phyloP scores from a whole-genome alignment of 2,329 filamentous ascomycete genomes.

The Beauveria sp. region DNA sequence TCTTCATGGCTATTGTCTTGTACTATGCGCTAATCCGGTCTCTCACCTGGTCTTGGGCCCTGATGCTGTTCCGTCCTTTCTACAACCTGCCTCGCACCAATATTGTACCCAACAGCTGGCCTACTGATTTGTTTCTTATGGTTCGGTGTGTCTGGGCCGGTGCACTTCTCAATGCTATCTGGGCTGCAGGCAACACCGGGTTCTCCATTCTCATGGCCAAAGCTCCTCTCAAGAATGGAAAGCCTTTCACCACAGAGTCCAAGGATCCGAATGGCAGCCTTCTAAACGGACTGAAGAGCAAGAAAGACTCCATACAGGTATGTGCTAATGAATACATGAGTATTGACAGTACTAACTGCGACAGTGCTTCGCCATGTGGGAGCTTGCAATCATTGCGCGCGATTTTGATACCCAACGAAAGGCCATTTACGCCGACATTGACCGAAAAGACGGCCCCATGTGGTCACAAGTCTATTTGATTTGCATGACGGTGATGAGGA shows the following conservation, averaged over 20 bases:
- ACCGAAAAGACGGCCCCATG: slow-evolving; percentile 68
- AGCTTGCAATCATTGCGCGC: slow-evolving; percentile 71
- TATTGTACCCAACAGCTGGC: slow-evolving; percentile 51
- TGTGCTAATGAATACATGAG: slow-evolving; percentile 16
- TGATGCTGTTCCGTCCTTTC: slow-evolving; percentile 63
- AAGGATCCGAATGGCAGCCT: slow-evolving; percentile 90
- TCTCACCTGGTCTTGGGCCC: slow-evolving; percentile 59
- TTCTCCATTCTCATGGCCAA: slow-evolving; percentile 77
- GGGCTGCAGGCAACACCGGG: slow-evolving; percentile 68
- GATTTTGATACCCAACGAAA: slow-evolving; percentile 68
- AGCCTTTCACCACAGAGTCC: slow-evolving; percentile 74
- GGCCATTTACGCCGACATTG: slow-evolving; percentile 79
- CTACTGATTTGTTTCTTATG: slow-evolving; percentile 48
- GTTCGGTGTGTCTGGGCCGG: slow-evolving; percentile 54
- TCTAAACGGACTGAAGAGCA: slow-evolving; percentile 73
- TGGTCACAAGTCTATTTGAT: slow-evolving; percentile 71
- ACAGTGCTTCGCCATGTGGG: slow-evolving; percentile 76
- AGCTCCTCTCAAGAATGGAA: slow-evolving; percentile 75
- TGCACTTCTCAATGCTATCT: slow-evolving; percentile 60
- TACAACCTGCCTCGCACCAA: slow-evolving; percentile 69
- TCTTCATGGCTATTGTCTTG: slow-evolving; percentile 42
- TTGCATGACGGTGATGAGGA: slow-evolving; percentile 62
- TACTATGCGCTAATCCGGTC: slow-evolving; percentile 58
- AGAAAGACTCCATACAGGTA: slow-evolving; percentile 69
- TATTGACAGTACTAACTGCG: neutral